Evolutionary conservation across 768 basidiomycete species (phyloP), one percentile per base, ranked within the genome.

Genomic region (Leucosporidium creatinivorum): DNA sequence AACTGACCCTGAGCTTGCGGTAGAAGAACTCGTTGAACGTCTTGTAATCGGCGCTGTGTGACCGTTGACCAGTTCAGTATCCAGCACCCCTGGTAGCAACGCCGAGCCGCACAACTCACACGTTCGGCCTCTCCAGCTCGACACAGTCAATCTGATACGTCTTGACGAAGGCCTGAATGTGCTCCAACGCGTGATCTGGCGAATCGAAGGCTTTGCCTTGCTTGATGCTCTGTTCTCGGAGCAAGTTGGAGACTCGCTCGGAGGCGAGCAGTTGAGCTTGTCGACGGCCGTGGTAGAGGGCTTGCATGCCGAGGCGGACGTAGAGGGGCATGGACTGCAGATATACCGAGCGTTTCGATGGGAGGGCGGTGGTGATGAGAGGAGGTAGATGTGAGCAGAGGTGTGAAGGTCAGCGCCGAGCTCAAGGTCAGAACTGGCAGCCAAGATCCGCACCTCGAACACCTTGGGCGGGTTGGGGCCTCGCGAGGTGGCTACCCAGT

Each of bases 21-120:
- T 75, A 83, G 80, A 92, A 92, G 81, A 92, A 91, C 9, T 85
- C 81, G 78, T 91, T 92, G 81, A 92, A 89, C 18, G 79, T 84
- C 23, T 78, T 78, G 76, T 91, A 91, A 54, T 83, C 81, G 1
- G 76, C 76, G 58, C 39, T 44, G 39, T 44, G 13, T n/a, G n/a
- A n/a, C n/a, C n/a, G n/a, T n/a, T n/a, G n/a, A n/a, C n/a, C n/a
- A n/a, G n/a, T n/a, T n/a, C n/a, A n/a, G n/a, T n/a, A n/a, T n/a
- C n/a, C n/a, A n/a, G n/a, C n/a, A n/a, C n/a, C n/a, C n/a, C n/a
- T n/a, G n/a, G n/a, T n/a, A n/a, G 39, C 39, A 44, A 12, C 6
- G 15, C 39, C 39, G 39, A 44, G 13, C 39, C 39, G 5, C 39
- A 3, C 6, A 17, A 3, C 39, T 44, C 39, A 44, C 39, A 86